These are phyloP conservation scores for Populus hybrid DNA, from an alignment of 441 rosid genomes.

Conservation along the genomic window DNA sequence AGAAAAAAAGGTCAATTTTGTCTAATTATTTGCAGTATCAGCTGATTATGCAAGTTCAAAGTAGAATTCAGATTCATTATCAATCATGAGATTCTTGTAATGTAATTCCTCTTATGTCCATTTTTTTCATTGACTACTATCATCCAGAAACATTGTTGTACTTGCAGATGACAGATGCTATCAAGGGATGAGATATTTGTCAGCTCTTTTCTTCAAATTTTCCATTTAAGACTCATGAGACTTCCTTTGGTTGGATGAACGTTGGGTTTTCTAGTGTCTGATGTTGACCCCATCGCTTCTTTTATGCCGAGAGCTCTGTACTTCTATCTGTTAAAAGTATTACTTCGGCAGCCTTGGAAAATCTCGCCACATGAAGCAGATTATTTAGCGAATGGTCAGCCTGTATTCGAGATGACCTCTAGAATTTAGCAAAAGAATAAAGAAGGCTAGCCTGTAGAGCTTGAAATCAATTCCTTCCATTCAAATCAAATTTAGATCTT, in stretches of 20 bases:
- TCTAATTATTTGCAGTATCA: neutral
- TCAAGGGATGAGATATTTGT: neutral
- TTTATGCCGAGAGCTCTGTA: neutral
- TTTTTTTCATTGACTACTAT: neutral
- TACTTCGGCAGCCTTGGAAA: too few relatives aligned
- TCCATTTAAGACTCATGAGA: neutral
- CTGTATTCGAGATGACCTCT: neutral
- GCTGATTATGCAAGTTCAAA: conserved; percentile 36
- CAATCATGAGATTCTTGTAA: neutral
- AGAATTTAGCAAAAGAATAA: neutral
- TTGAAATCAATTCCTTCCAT: neutral
- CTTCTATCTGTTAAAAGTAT: too few relatives aligned
- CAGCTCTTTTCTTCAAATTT: neutral
- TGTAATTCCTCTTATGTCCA: neutral
- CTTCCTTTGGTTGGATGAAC: neutral
- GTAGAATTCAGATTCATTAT: conserved; percentile 1
- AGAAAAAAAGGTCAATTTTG: neutral
- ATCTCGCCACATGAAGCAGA: neutral
- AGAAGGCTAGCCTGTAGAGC: neutral
- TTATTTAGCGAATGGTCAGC: neutral
- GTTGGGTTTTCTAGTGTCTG: neutral
- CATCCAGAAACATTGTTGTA: neutral
- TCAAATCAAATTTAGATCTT: neutral
- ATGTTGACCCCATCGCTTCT: neutral
- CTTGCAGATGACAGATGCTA: neutral